Evolutionary conservation across 495 filamentous ascomycete genomes (phyloP).

Genomic region (Lichina pygmaea): DNA sequence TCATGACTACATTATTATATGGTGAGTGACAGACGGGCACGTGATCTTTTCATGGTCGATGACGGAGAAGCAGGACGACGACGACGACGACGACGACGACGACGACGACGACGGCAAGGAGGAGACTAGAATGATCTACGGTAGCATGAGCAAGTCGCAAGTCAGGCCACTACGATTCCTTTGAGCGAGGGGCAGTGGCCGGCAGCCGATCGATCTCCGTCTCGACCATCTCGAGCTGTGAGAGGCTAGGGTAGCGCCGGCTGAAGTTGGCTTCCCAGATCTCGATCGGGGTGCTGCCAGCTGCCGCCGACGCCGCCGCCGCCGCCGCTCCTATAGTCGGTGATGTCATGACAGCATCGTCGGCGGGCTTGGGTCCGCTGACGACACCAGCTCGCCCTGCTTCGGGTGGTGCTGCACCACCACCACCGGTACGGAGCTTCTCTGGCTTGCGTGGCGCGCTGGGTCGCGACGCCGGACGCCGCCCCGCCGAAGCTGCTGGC

Average conservation of each 20-base stretch:
- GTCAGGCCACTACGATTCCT: not conserved
- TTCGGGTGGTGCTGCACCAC: not conserved
- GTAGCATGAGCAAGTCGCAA: too few relatives aligned
- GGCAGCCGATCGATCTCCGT: conserved; percentile 23
- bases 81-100: too few relatives aligned
- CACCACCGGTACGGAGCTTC: not conserved
- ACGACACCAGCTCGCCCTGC: not conserved
- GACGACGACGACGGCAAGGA: too few relatives aligned
- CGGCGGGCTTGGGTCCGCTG: not conserved
- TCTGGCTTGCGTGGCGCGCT: conserved; percentile 4
- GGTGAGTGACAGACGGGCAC: too few relatives aligned
- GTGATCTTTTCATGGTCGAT: too few relatives aligned
- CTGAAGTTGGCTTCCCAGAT: conserved; percentile 55
- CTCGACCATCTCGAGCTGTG: conserved; percentile 62
- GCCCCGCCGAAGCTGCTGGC: not conserved
- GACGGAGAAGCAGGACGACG: too few relatives aligned
- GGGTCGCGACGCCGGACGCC: not conserved
- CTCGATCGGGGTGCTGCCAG: conserved; percentile 8
- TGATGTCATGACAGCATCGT: not conserved
- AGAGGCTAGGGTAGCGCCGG: conserved; percentile 56
- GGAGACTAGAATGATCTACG: too few relatives aligned
- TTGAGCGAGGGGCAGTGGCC: not conserved
- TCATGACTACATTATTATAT: too few relatives aligned
- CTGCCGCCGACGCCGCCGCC: not conserved
- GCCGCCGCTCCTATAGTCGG: not conserved